Evolutionary conservation across 495 filamentous ascomycete genomes (phyloP).

Genomic region (Pyrenula massariospora): DNA sequence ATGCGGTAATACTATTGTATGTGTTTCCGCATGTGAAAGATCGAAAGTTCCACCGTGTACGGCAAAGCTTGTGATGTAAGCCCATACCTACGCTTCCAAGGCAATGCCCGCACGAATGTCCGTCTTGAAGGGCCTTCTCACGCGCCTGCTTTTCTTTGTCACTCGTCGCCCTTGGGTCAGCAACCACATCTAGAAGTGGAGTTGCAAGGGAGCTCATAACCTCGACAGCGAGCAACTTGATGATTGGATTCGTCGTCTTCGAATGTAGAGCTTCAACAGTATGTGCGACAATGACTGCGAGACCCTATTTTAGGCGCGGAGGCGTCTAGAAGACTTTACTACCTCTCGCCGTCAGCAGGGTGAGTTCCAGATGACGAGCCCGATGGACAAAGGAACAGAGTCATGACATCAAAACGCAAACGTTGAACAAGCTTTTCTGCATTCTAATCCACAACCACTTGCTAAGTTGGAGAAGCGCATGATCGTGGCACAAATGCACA

Average conservation of each 20-base stretch:
- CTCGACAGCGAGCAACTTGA: conserved; percentile 45
- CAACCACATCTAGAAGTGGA: conserved; percentile 44
- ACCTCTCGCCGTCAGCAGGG: no score
- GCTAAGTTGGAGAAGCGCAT: no score
- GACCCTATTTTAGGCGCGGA: no score
- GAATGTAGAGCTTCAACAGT: conserved; percentile 57
- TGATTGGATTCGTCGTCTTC: conserved; percentile 48
- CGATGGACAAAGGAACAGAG: no score
- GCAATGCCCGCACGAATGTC: conserved; percentile 55
- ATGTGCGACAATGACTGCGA: not conserved
- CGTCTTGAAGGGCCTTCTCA: conserved; percentile 49
- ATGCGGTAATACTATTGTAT: conserved; percentile 56
- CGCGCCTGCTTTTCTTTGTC: conserved; percentile 38
- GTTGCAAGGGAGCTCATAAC: conserved; percentile 40
- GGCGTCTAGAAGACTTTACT: no score
- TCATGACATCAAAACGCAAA: no score
- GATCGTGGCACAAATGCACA: no score
- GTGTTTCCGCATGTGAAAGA: conserved; percentile 58
- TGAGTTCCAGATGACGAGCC: no score
- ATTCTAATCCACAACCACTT: no score
- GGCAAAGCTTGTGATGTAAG: conserved; percentile 62
- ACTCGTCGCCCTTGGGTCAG: conserved; percentile 35
- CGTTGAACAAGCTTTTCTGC: no score
- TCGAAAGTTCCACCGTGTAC: conserved; percentile 57
- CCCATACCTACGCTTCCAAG: conserved; percentile 57